Conservation (phyloP, 179 eudicot species). For the Nepenthes alata region DNA sequence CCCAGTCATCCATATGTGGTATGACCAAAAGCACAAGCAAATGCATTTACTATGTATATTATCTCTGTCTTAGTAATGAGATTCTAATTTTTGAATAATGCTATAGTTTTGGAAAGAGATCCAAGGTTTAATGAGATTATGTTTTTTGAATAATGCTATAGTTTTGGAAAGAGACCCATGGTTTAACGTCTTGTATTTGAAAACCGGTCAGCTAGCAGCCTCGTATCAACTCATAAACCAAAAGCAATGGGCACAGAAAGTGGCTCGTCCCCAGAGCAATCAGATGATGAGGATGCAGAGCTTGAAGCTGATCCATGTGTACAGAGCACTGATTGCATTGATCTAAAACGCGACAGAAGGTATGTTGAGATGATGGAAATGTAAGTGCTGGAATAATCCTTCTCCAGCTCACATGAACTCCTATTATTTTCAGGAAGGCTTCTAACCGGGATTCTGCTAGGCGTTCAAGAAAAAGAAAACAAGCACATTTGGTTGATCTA, state of each 20-base stretch:
- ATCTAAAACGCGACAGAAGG: constrained; percentile 62
- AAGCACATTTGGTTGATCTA: constrained; percentile 64
- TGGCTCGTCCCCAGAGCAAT: constrained; percentile 46
- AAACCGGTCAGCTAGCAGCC: constrained; percentile 46
- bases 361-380: constrained; percentile 6
- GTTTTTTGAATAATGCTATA: too few relatives aligned
- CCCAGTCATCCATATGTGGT: constrained; percentile 83
- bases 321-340: constrained; percentile 43
- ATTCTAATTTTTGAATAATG: too few relatives aligned
- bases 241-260: constrained; percentile 43
- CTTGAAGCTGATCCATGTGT: constrained; percentile 63
- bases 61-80: not conserved
- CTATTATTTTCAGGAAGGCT: constrained; percentile 48
- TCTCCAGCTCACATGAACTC: not conserved
- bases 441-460: constrained; percentile 95
- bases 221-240: constrained; percentile 41
- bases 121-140: too few relatives aligned
- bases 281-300: constrained; percentile 79
- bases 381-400: not conserved
- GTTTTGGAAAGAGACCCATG: not conserved
- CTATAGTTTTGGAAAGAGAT: too few relatives aligned
- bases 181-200: not conserved
- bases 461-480: constrained; percentile 79
- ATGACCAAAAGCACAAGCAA: constrained; percentile 9
- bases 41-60: not conserved